Conservation (phyloP, 257 asterid species). For the Handroanthus guayacan region DNA sequence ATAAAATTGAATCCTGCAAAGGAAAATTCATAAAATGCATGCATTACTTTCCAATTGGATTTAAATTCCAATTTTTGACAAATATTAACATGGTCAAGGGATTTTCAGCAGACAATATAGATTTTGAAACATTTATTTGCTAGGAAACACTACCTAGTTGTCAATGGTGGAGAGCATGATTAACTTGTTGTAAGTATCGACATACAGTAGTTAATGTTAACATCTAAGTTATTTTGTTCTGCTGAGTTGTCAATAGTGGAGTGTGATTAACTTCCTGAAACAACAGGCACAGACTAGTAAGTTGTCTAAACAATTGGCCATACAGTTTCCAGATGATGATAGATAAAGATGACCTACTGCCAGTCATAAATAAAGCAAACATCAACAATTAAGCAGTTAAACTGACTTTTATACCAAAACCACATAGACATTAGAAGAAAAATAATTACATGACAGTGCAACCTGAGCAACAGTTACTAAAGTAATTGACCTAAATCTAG, state of each 20-base stretch:
- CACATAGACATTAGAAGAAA: not conserved
- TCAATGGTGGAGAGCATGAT: not conserved
- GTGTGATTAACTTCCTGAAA: not conserved
- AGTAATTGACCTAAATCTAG: not conserved
- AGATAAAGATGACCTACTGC: no score
- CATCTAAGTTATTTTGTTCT: not conserved
- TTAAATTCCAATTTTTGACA: not conserved
- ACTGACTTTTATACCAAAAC: not conserved
- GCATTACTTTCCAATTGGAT: slow-evolving; percentile 13
- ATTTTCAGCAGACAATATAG: slow-evolving; percentile 19
- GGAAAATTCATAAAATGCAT: slow-evolving; percentile 29
- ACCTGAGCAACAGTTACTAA: not conserved
- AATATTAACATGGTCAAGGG: slow-evolving; percentile 14
- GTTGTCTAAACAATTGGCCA: slow-evolving; percentile 1
- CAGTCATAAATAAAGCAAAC: not conserved
- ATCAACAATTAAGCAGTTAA: not conserved
- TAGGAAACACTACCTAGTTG: not conserved
- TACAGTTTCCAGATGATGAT: no score
- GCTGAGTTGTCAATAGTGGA: slow-evolving; percentile 8
- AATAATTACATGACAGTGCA: not conserved
- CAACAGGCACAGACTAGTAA: no score
- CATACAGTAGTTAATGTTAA: not conserved
- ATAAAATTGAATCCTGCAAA: slow-evolving; percentile 43
- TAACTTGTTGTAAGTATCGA: not conserved
- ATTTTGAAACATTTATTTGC: slow-evolving; percentile 1